Base-by-base conservation (phyloP, 129 eudicot genomes). In the Calendula officinalis region DNA sequence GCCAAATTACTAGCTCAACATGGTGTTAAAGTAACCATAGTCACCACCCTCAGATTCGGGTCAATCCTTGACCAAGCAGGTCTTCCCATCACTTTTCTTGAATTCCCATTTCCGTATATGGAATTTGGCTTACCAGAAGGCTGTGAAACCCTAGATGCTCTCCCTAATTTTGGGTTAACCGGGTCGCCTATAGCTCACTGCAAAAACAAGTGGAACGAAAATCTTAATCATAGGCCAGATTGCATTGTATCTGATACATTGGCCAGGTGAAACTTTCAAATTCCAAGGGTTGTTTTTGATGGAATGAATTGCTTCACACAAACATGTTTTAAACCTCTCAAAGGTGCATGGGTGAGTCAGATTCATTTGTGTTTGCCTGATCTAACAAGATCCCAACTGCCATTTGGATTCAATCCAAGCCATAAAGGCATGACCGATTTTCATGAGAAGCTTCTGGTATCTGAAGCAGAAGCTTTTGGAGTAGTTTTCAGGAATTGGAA, bases 71-170 rank as follows among this genome's bases (percentile, higher is more conserved):
- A 39, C 56, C 86, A 77, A 15, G 72, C 80, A 16, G 82, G 75
- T 1, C 83, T 85, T 17, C 58, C 76, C n/a, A 80, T 89, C 32
- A 41, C 38, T 7, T 40, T 80, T 3, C 55, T 74, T 44, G 61
- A 56, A 36, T 66, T 84, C 37, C 37, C 49, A 0, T 82, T 82
- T 64, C 78, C 87, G 3, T 69, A 73, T 32, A 56, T 46, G 30
- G 81, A 80, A 48, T 82, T 75, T 14, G 92, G 89, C 39, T 60
- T 84, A 54, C 89, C 96, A 0, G 78, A 79, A 35, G 88, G 86
- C 5, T 79, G 86, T 32, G 96, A 88, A 64, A 70, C 76, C 53
- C 2, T 77, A 0, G 95, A 84, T 40, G 27, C 41, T 27, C 73
- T 88, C 10, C 80, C 82, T 45, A 53, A 77, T 22, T 0, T 76